These are phyloP conservation scores for Gomphus bonarii DNA, from an alignment of 1,284 basidiomycete species.

Conservation along the genomic window DNA sequence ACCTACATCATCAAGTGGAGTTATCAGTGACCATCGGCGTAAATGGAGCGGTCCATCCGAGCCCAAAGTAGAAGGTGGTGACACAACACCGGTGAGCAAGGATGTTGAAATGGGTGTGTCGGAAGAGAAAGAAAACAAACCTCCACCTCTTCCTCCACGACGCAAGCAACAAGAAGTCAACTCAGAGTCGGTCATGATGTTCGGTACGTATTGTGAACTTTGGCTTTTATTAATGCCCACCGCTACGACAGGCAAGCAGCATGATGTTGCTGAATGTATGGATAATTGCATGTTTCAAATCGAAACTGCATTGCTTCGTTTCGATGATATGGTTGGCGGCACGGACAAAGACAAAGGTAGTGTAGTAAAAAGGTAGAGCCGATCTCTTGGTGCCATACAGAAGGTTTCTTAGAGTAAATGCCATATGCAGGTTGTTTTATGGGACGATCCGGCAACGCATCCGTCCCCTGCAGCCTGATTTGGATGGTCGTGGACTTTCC, in stretches of 20 bases:
- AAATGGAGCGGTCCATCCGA: background rate
- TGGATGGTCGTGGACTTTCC: constrained; percentile 41
- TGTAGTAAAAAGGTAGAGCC: constrained; percentile 66
- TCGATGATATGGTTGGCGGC: constrained; percentile 53
- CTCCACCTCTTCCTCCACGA: constrained; percentile 53
- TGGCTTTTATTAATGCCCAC: background rate
- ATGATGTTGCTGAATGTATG: constrained; percentile 97
- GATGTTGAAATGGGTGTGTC: constrained; percentile 35
- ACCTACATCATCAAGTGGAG: constrained; percentile 17
- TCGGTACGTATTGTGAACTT: constrained; percentile 43
- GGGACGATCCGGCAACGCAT: constrained; percentile 78
- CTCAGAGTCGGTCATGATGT: constrained; percentile 80
- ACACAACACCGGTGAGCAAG: constrained; percentile 11
- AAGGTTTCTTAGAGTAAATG: background rate
- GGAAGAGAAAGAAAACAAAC: constrained; percentile 23
- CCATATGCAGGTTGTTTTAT: constrained; percentile 64
- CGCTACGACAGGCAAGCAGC: constrained; percentile 66
- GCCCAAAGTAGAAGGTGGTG: background rate
- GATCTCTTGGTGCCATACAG: background rate
- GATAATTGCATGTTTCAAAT: constrained; percentile 99
- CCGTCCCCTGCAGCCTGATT: constrained; percentile 28
- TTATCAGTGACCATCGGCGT: constrained; percentile 12
- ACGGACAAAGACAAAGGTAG: constrained; percentile 46
- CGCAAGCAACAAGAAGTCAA: constrained; percentile 37
- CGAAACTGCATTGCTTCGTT: constrained; percentile 79